These are phyloP conservation scores for Gastroboletus turbinatus DNA, from an alignment of 1,284 basidiomycete species.

Conservation along the genomic window DNA sequence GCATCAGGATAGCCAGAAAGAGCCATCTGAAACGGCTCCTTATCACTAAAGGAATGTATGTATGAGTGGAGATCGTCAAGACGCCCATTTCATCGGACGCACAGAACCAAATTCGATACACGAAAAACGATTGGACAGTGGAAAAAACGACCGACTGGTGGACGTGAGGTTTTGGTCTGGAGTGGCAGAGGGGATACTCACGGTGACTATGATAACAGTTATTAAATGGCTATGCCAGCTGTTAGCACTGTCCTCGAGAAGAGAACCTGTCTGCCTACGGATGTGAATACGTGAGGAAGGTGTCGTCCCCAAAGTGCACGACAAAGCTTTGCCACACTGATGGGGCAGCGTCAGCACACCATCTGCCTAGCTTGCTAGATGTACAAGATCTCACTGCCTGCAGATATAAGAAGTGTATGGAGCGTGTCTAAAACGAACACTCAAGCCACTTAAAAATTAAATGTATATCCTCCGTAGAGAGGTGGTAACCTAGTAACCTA, in stretches of 20 bases:
- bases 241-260: conserved; percentile 8
- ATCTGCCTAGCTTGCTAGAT: background rate
- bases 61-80: background rate
- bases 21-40: conserved; percentile 20
- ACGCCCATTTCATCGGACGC: background rate
- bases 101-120: conserved; percentile 29
- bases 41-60: conserved; percentile 7
- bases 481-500: background rate
- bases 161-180: conserved; percentile 11
- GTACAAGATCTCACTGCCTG: conserved; percentile 16
- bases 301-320: conserved; percentile 22
- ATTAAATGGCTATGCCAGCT: conserved; percentile 19
- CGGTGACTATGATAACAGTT: conserved; percentile 24
- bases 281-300: conserved; percentile 18
- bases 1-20: conserved; percentile 17
- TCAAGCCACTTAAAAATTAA: conserved; percentile 22
- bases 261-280: conserved; percentile 16
- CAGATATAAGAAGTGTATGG: conserved; percentile 20
- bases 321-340: conserved; percentile 27
- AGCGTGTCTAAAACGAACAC: conserved; percentile 22
- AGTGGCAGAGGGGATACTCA: conserved; percentile 8
- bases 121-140: conserved; percentile 28
- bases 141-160: conserved; percentile 21
- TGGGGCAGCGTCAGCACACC: conserved; percentile 3
- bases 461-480: background rate